Evolutionary conservation across 805 yeast genomes (phyloP).

Genomic region (Jamesozyma hellenica): DNA sequence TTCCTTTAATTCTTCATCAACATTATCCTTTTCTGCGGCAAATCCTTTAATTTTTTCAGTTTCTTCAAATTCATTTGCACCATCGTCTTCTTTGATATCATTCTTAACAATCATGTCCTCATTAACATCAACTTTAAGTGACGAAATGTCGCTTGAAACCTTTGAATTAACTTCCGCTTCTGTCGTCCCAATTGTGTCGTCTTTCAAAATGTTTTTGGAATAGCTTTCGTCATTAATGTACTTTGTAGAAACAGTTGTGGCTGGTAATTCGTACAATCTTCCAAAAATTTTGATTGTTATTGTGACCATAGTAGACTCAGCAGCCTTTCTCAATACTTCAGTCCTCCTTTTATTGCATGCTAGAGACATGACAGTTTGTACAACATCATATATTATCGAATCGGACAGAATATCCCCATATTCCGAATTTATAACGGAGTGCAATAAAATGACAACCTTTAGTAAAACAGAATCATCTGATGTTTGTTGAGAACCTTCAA

Average conservation of each 20-base stretch:
- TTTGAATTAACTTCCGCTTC: conserved; percentile 1
- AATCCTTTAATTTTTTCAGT: neutral
- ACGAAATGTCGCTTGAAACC: neutral
- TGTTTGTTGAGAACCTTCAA: conserved; percentile 87
- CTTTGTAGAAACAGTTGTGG: conserved; percentile 5
- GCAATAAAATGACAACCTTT: conserved; percentile 69
- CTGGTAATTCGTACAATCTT: conserved; percentile 37
- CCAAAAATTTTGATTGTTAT: conserved; percentile 62
- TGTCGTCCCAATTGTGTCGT: conserved; percentile 15
- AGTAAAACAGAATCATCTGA: conserved; percentile 86
- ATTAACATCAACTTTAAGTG: neutral
- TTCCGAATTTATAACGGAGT: conserved; percentile 52
- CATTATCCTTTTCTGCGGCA: neutral
- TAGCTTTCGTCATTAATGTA: conserved; percentile 19
- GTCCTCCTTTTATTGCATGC: conserved; percentile 89
- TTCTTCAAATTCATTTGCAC: conserved; percentile 2
- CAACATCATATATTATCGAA: conserved; percentile 75
- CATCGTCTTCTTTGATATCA: neutral
- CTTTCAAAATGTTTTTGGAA: conserved; percentile 9
- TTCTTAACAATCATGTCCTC: neutral
- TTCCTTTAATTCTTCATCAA: conserved; percentile 2
- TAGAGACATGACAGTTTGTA: conserved; percentile 82
- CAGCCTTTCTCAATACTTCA: conserved; percentile 79
- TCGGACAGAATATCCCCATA: conserved; percentile 62
- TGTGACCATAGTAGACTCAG: conserved; percentile 68